Conservation (phyloP, 139 green algal genomes). For the Chlorella sp. region DNA sequence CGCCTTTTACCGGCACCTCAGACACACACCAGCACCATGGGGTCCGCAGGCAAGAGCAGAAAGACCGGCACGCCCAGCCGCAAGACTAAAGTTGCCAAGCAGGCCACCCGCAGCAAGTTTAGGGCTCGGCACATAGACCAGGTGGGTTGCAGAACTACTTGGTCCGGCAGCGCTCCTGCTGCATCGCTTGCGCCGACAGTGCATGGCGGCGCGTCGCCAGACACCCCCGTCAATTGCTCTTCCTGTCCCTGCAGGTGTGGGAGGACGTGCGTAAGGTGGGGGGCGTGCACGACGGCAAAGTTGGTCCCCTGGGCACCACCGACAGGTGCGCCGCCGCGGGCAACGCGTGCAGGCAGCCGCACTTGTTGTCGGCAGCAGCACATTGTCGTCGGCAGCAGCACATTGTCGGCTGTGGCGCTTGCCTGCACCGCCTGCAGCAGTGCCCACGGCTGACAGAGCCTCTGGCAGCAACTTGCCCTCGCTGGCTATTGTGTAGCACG, state of each 20-base stretch:
- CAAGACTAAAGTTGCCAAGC: conserved; percentile 57
- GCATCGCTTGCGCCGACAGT: not conserved
- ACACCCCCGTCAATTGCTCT: no score
- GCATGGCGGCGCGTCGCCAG: not conserved
- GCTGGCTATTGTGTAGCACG: no score
- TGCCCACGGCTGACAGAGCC: not conserved
- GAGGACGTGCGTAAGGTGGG: conserved; percentile 75
- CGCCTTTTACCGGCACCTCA: not conserved
- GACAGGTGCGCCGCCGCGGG: conserved; percentile 51
- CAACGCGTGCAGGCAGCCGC: not conserved
- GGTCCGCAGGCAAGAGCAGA: conserved; percentile 41
- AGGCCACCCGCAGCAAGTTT: conserved; percentile 60
- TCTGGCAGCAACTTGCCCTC: no score
- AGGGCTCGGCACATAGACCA: conserved; percentile 79
- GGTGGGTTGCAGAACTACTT: conserved; percentile 36
- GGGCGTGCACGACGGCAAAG: conserved; percentile 67
- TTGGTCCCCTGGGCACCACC: conserved; percentile 77
- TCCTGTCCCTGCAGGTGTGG: conserved; percentile 70
- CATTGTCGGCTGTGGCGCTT: not conserved
- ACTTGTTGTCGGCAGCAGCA: not conserved
- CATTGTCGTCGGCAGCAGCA: no score
- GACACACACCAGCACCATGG: conserved; percentile 8
- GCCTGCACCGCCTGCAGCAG: no score
- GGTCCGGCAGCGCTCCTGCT: not conserved
- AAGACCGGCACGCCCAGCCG: conserved; percentile 36